Evolutionary conservation across 495 filamentous ascomycete genomes (phyloP).

Genomic region (Aspergillus indologenus): DNA sequence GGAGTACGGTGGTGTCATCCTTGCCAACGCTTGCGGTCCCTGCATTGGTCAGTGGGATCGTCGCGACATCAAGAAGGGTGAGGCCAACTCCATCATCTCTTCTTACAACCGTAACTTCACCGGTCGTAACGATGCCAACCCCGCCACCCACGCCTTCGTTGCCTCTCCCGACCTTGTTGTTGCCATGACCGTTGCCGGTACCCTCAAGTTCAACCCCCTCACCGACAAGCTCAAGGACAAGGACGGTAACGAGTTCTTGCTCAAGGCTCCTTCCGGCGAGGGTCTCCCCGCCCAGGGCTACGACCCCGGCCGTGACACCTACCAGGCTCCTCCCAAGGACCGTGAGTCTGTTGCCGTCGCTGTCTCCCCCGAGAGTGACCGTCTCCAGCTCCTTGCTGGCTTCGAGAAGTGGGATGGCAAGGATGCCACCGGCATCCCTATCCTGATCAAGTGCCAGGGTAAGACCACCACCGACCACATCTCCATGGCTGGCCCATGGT

Average conservation of each 20-base stretch:
- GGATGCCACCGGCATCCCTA: constrained; percentile 82
- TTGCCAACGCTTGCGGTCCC: constrained; percentile 93
- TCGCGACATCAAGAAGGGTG: constrained; percentile 92
- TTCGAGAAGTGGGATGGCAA: constrained; percentile 93
- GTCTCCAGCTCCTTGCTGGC: constrained; percentile 85
- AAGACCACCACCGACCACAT: constrained; percentile 99
- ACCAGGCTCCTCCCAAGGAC: constrained; percentile 90
- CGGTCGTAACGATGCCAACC: constrained; percentile 98
- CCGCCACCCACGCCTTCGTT: constrained; percentile 97
- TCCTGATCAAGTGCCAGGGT: constrained; percentile 95
- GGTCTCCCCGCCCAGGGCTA: constrained; percentile 81
- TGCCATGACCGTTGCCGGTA: constrained; percentile 85
- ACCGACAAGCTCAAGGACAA: constrained; percentile 92
- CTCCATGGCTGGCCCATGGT: constrained; percentile 96
- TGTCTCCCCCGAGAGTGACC: constrained; percentile 87
- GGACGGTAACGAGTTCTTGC: constrained; percentile 94
- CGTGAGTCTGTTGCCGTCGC: constrained; percentile 68
- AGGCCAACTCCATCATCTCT: constrained; percentile 91
- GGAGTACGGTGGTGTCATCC: constrained; percentile 93
- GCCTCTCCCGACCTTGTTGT: constrained; percentile 97
- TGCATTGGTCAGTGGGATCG: constrained; percentile 91
- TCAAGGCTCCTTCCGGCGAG: constrained; percentile 73
- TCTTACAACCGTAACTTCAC: constrained; percentile 99
- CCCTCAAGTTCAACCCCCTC: constrained; percentile 94
- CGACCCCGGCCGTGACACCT: constrained; percentile 92